phyloP scores from a whole-genome alignment of 352 stramenopile species.

The Globisporangium radiosum region DNA sequence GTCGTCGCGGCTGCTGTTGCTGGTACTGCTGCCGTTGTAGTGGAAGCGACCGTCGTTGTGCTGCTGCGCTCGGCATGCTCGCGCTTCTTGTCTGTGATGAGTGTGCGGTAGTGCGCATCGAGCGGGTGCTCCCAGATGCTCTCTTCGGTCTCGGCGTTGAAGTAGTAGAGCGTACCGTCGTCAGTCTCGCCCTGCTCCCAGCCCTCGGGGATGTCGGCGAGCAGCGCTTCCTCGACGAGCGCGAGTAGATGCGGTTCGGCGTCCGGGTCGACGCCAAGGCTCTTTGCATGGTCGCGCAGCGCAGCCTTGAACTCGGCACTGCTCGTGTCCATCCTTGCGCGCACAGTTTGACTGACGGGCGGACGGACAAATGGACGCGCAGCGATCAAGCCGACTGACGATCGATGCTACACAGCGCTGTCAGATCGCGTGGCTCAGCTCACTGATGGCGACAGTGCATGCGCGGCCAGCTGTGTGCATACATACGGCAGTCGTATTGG shows the following conservation, averaged over 20 bases:
- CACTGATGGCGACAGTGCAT: too few relatives aligned
- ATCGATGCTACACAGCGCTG: too few relatives aligned
- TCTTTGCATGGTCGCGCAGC: conserved; percentile 49
- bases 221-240: conserved; percentile 47
- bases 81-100: conserved; percentile 35
- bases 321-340: conserved; percentile 23
- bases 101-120: conserved; percentile 45
- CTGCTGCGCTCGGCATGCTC: conserved; percentile 16
- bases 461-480: too few relatives aligned
- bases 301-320: conserved; percentile 56
- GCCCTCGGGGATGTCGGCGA: conserved; percentile 37
- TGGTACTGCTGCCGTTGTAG: neutral
- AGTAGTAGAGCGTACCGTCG: conserved; percentile 65
- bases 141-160: conserved; percentile 46
- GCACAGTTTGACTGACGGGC: too few relatives aligned
- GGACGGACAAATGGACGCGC: too few relatives aligned
- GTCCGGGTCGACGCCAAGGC: conserved; percentile 49
- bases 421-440: too few relatives aligned
- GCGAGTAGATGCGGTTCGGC: conserved; percentile 33
- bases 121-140: conserved; percentile 65
- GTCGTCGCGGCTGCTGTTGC: neutral
- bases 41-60: too few relatives aligned
- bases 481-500: too few relatives aligned
- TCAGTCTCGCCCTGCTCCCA: conserved; percentile 65
- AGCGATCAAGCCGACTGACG: too few relatives aligned